phyloP scores from a whole-genome alignment of 176 grass and related monocot species.

The Rhipidocladum racemiflorum region DNA sequence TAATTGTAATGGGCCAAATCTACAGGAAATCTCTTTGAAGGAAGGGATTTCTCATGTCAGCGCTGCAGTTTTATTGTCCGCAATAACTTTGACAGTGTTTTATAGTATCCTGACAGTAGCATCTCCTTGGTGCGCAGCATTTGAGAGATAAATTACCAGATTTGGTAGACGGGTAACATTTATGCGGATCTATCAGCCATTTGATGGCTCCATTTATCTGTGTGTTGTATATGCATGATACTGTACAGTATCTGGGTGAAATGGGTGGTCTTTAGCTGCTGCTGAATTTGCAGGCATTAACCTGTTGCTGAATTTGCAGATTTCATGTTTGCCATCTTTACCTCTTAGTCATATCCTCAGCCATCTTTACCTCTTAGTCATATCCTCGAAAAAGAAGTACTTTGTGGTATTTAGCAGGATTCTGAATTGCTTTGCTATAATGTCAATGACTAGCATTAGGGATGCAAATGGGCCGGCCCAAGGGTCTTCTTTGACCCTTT shows the following conservation, averaged over 20 bases:
- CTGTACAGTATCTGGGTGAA: slow-evolving; percentile 12
- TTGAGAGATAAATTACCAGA: neutral
- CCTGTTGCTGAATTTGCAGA: neutral
- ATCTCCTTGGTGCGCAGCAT: neutral
- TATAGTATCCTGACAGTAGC: slow-evolving; percentile 33
- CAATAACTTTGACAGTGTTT: neutral
- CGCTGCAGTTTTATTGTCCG: neutral
- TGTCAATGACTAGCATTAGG: neutral
- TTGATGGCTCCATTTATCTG: slow-evolving; percentile 20
- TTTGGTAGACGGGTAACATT: neutral
- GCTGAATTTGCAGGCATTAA: neutral
- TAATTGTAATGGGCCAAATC: slow-evolving; percentile 28
- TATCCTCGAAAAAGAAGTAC: neutral
- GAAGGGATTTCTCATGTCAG: slow-evolving; percentile 6
- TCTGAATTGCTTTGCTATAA: neutral
- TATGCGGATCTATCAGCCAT: neutral
- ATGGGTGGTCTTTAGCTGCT: neutral
- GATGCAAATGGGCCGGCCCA: too few species aligned
- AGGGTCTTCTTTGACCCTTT: too few species aligned
- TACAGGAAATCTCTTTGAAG: slow-evolving; percentile 5
- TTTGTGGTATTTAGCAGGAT: neutral
- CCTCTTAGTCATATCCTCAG: neutral
- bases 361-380: neutral
- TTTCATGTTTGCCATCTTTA: neutral
- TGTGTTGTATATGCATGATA: neutral